These are phyloP conservation scores for Camelina neglecta DNA, from an alignment of 345 rosid genomes.

Conservation along the genomic window DNA sequence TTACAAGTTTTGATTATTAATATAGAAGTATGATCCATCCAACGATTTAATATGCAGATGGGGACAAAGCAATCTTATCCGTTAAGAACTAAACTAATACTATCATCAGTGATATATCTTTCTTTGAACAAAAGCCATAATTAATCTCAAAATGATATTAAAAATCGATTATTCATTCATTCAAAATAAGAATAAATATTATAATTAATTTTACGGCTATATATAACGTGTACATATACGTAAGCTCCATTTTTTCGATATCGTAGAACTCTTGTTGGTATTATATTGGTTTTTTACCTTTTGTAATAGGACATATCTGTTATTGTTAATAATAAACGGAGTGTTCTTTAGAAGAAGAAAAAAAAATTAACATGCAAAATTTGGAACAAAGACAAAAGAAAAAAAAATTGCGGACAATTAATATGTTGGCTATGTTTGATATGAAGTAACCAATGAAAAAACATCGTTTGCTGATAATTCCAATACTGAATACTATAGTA, in stretches of 20 bases:
- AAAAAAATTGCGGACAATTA: no score
- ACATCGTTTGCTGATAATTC: not conserved
- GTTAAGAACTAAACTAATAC: not conserved
- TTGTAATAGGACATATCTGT: not conserved
- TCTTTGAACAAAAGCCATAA: no score
- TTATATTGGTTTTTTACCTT: not conserved
- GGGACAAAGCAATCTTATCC: conserved; percentile 16
- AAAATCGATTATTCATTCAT: no score
- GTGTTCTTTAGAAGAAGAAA: no score
- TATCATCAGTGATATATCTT: no score
- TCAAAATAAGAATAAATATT: no score
- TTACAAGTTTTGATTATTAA: conserved; percentile 2
- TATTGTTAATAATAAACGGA: not conserved
- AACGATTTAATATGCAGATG: conserved; percentile 5
- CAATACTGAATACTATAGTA: not conserved
- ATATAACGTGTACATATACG: not conserved
- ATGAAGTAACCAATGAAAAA: not conserved
- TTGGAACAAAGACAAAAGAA: no score
- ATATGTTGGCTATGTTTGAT: not conserved
- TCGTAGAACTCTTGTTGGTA: not conserved
- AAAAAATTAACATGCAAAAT: not conserved
- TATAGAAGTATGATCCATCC: not conserved
- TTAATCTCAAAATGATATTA: no score
- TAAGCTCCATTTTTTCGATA: not conserved
- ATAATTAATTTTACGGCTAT: no score